Conservation (phyloP, 225 moss, liverwort and hornwort genomes). For the Straminergon stramineum region DNA sequence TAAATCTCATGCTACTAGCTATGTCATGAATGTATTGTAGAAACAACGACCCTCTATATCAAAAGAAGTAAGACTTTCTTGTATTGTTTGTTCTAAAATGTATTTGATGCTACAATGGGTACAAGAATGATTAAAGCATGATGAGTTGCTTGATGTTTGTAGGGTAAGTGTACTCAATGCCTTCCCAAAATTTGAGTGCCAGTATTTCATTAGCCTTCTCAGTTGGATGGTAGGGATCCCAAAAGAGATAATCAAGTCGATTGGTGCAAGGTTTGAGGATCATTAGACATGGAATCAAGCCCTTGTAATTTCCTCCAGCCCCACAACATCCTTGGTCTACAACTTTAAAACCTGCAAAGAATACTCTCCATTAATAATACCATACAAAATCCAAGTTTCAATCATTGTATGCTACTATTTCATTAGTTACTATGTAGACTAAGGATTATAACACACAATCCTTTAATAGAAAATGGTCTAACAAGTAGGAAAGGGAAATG, state of each 20-base stretch:
- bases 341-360: slow-evolving; percentile 28
- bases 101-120: neutral
- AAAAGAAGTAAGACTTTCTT: neutral
- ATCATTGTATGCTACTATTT: too few species aligned
- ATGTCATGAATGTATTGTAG: neutral
- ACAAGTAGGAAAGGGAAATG: neutral
- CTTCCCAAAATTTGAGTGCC: neutral
- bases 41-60: neutral
- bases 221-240: slow-evolving; percentile 72
- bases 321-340: slow-evolving; percentile 44
- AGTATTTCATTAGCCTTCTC: slow-evolving; percentile 39
- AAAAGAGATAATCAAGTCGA: slow-evolving; percentile 44
- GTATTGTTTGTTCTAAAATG: neutral
- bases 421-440: too few species aligned
- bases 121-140: neutral
- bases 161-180: neutral
- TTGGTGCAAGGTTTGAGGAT: slow-evolving; percentile 23
- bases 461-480: too few species aligned
- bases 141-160: slow-evolving; percentile 17
- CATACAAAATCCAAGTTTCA: neutral
- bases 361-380: neutral
- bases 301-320: slow-evolving; percentile 21
- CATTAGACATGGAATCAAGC: slow-evolving; percentile 17
- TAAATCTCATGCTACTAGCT: neutral
- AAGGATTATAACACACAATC: neutral